A percentile compares a stretch with the other conserved stretches of the same genome.
These are phyloP conservation scores for Wallacemonas rigidus DNA, from an alignment of 208 protist genomes.

Conservation along the genomic window DNA sequence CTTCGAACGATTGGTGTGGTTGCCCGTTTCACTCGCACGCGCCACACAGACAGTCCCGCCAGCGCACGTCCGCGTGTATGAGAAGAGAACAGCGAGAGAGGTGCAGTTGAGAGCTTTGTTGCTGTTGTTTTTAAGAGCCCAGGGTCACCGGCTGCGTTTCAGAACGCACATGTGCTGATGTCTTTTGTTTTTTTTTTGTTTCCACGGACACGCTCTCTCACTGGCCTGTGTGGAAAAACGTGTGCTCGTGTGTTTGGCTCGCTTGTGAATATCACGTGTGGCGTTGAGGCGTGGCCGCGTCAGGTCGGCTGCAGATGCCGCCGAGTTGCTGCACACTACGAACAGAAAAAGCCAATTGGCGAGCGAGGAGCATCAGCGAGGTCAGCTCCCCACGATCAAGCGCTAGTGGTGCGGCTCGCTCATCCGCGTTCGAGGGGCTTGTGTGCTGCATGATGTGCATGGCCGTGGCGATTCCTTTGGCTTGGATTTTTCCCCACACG, in stretches of 20 bases:
- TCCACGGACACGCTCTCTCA: too few species aligned
- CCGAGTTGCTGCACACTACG: conserved; percentile 35
- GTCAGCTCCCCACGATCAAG: conserved; percentile 79
- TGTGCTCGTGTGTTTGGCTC: background rate
- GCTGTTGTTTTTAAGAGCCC: too few species aligned
- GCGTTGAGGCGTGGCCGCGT: background rate
- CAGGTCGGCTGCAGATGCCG: conserved; percentile 10
- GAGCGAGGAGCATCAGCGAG: conserved; percentile 79
- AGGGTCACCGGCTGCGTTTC: too few species aligned
- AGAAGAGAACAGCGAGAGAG: too few species aligned
- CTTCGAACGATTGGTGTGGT: too few species aligned
- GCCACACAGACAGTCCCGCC: too few species aligned
- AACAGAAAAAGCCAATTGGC: conserved; percentile 83
- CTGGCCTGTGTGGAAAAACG: too few species aligned
- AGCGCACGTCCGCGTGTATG: too few species aligned
- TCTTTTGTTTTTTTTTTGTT: background rate
- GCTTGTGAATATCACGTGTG: background rate
- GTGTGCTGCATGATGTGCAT: conserved; percentile 76
- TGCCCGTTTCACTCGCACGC: too few species aligned
- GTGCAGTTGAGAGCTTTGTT: too few species aligned
- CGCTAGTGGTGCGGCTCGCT: background rate
- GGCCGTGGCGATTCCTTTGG: conserved; percentile 82
- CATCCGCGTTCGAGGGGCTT: background rate
- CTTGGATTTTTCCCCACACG: conserved; percentile 91
- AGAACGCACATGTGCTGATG: too few species aligned